Evolutionary conservation across 2,329 filamentous ascomycete genomes (phyloP).

Genomic region (Pezicula carpinea): DNA sequence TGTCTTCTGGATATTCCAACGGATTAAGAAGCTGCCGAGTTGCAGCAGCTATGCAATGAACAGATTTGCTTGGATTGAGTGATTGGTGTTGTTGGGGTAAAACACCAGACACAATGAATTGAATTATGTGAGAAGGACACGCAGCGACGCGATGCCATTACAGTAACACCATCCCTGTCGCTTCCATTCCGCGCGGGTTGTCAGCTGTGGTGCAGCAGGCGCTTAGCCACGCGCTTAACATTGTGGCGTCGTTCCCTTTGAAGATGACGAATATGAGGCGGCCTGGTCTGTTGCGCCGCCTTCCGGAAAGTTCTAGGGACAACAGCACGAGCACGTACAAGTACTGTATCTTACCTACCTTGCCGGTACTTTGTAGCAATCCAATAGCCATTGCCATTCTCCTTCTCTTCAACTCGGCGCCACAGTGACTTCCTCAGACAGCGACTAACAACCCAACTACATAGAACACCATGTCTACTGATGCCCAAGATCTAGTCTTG

Average conservation of each 20-base stretch:
- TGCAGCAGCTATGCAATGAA: conserved; percentile 8
- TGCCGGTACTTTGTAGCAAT: not conserved
- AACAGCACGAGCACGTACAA: too few relatives aligned
- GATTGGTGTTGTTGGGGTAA: too few relatives aligned
- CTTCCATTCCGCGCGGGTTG: too few relatives aligned
- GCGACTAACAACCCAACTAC: conserved; percentile 1
- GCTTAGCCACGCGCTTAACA: not conserved
- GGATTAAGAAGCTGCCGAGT: conserved; percentile 6
- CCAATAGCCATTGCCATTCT: not conserved
- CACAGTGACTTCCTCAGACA: not conserved
- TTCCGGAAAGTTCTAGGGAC: conserved; percentile 8
- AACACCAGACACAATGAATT: conserved; percentile 1
- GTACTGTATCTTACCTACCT: not conserved
- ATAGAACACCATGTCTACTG: conserved; percentile 15
- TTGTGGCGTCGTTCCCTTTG: not conserved
- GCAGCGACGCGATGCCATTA: conserved; percentile 17
- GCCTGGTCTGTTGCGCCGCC: conserved; percentile 15
- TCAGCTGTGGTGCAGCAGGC: too few relatives aligned
- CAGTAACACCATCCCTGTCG: not conserved
- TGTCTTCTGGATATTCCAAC: conserved; percentile 1
- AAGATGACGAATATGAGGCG: conserved; percentile 26
- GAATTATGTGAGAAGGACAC: conserved; percentile 16
- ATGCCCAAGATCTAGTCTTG: conserved; percentile 31
- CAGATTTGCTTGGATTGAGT: too few relatives aligned
- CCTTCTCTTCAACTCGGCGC: not conserved